Evolutionary conservation across 169 alveolate genomes (phyloP).

Genomic region (Eimeria sp.): DNA sequence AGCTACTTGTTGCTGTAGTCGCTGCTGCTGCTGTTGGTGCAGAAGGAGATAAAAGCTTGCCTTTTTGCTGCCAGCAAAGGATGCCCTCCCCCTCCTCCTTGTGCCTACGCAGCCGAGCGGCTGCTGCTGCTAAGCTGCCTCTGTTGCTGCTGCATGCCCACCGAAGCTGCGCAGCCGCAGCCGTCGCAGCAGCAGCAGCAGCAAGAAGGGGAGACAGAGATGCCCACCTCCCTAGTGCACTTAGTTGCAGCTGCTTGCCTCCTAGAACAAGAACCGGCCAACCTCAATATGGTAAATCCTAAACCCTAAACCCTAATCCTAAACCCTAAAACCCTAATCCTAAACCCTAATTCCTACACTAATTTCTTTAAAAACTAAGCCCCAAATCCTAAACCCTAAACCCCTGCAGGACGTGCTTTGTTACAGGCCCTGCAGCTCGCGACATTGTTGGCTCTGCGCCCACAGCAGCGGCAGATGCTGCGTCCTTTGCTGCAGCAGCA

Average conservation of each 20-base stretch:
- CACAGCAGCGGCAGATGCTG: constrained; percentile 20
- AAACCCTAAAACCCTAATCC: constrained; percentile 18
- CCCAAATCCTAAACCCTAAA: constrained; percentile 26
- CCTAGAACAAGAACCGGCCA: constrained; percentile 38
- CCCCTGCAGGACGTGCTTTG: not conserved
- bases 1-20: not conserved
- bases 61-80: constrained; percentile 34
- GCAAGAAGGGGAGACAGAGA: not conserved
- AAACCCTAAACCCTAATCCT: constrained; percentile 10
- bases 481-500: not conserved
- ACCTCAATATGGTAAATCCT: constrained; percentile 45
- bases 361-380: not conserved
- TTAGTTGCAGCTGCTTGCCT: constrained; percentile 57
- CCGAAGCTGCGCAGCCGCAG: not conserved
- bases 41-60: not conserved
- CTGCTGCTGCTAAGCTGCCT: constrained; percentile 36
- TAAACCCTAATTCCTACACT: not conserved
- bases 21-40: not conserved
- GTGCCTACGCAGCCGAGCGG: constrained; percentile 35
- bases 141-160: constrained; percentile 75
- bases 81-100: constrained; percentile 39
- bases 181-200: constrained; percentile 5
- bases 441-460: constrained; percentile 30
- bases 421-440: constrained; percentile 51
- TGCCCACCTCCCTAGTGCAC: constrained; percentile 45